Evolutionary conservation across 1,284 basidiomycete species (phyloP), one percentile per base, ranked within the genome.

Genomic region (Cryptococcus amylolentus): DNA sequence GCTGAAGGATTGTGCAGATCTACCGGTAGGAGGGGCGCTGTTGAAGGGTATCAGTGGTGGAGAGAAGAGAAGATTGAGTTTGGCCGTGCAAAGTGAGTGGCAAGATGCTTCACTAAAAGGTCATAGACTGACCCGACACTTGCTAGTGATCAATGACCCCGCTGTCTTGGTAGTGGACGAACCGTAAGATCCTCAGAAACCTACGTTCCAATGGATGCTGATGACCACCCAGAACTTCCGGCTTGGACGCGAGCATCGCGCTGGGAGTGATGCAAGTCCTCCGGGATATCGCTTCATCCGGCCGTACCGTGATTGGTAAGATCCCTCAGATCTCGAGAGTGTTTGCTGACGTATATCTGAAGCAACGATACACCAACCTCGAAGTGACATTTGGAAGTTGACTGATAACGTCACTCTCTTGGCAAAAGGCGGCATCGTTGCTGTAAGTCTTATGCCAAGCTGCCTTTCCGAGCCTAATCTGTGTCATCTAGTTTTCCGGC

Each of bases 311-410:
- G 42, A 81, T 83, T 49, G 72, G 73, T 72, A 28, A 27, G 69
- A 52, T 31, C 14, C n/a, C 26, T 18, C 6, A 42, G n/a, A 18
- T 20, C 9, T 18, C n/a, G 28, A 12, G 20, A 2, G 20, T 12
- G 23, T 14, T 14, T 14, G 44, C 56, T 56, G 53, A 60, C 20
- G 23, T 27, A n/a, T 45, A n/a, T 7, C 23, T 12, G 43, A 55
- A 76, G 80, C 80, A 3, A 80, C 81, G 0, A 78, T 83, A 16
- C 82, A 83, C 62, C 82, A 84, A 64, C 81, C 81, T 13, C 80
- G 81, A 16, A 79, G 77, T 27, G 81, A 83, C 52, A 82, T 84
- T 40, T 71, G 72, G 70, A 70, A 73, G 54, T 69, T 77, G 23
- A 75, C 79, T 50, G 81, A 82, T 58, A 79, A 82, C 54, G 70